Evolutionary conservation across 2,329 filamentous ascomycete species (phyloP), one percentile per base, ranked within the genome.

Genomic region (Fusarium liriodendri): DNA sequence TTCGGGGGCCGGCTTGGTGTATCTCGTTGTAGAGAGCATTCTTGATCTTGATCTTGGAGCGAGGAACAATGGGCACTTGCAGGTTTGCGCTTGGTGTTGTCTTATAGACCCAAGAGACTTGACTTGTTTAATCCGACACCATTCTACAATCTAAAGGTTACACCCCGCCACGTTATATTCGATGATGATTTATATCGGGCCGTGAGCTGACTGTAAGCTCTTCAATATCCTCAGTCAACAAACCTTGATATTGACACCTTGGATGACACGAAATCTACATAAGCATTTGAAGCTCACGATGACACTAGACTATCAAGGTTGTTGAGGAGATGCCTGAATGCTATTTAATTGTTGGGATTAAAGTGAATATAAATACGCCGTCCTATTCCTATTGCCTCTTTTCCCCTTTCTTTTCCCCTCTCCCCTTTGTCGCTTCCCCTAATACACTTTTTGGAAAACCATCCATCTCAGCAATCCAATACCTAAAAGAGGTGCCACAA

Each of bases 71-170:
- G 22, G 70, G 66, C 54, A 73, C 57, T 70, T 72, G 59, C 60
- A 64, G 58, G 72, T 73, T 74, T 64, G 62, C 33, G 52, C 58
- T 68, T 68, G 66, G 50, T 61, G 62, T 71, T 73, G 59, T 73
- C 66, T 64, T 55, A 64, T 70, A 75, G 66, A 75, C 57, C n/a
- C 16, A 57, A 64, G 61, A 55, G 50, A 52, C 42, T 61, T 57
- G 57, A 50, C 42, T 61, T 57, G 50, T 62, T 65, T 40, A 62
- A 58, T 73, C 67, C 67, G 69, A 61, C 32, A 64, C n/a, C 25
- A 32, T 54, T 29, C 32, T 57, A 57, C n/a, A 58, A 42, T 18
- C 55, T 57, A n/a, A 47, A 14, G 52, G 33, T 13, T 37, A 27
- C 18, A 13, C 20, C 22, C 16, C 13, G 18, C 27, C 27, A 54